These are phyloP conservation scores for Schizothecium vesticola DNA, from an alignment of 495 filamentous ascomycete genomes.

Conservation along the genomic window DNA sequence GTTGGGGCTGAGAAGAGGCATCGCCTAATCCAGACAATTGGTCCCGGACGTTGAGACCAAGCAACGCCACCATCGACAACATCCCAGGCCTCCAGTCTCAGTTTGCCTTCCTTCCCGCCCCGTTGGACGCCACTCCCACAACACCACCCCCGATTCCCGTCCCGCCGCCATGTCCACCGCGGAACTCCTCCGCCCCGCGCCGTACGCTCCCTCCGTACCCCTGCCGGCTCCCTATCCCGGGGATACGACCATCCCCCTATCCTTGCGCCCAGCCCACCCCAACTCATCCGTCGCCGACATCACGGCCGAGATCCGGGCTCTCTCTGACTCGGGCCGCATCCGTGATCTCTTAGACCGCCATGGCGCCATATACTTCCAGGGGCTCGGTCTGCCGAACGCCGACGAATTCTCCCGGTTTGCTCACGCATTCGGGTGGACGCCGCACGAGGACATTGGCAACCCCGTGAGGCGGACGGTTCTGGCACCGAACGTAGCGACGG, in stretches of 20 bases:
- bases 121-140: background rate
- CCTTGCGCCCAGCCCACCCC: background rate
- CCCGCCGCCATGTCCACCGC: background rate
- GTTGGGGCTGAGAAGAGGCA: background rate
- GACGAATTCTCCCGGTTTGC: constrained; percentile 49
- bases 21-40: background rate
- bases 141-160: background rate
- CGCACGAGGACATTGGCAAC: constrained; percentile 54
- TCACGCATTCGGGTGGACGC: constrained; percentile 48
- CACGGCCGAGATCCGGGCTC: constrained; percentile 8
- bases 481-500: constrained; percentile 49
- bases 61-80: background rate
- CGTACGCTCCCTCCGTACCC: constrained; percentile 16
- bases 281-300: constrained; percentile 9
- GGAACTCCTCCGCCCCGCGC: constrained; percentile 12
- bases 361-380: constrained; percentile 37
- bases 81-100: background rate
- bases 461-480: constrained; percentile 46
- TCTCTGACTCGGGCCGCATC: constrained; percentile 16
- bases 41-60: background rate
- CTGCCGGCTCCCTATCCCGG: constrained; percentile 15
- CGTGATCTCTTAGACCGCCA: constrained; percentile 25
- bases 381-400: constrained; percentile 29
- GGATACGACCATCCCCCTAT: constrained; percentile 11
- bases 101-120: background rate